Percentiles rank a stretch among this genome's conserved stretches.
Evolutionary conservation across 108 stramenopile species (phyloP).

Genomic region (Pinguiococcus pyrenoidosus): DNA sequence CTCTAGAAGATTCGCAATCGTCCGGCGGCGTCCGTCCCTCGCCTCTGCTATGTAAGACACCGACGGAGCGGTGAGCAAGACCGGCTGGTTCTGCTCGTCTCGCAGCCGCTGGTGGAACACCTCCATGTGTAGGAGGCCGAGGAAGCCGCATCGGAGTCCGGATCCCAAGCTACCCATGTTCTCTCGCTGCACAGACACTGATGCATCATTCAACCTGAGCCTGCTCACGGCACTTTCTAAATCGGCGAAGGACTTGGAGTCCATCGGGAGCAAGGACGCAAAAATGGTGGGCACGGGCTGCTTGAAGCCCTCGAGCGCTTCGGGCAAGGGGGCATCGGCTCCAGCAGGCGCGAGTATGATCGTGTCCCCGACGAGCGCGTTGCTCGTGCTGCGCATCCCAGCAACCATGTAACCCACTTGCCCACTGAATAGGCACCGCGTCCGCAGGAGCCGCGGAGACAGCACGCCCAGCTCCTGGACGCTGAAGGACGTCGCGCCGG

Average conservation of each 20-base stretch:
- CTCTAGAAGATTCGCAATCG: slow-evolving; percentile 6
- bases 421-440: slow-evolving; percentile 28
- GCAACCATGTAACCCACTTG: slow-evolving; percentile 87
- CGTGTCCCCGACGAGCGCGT: slow-evolving; percentile 74
- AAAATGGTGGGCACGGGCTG: slow-evolving; percentile 68
- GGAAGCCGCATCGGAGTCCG: slow-evolving; percentile 86
- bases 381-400: slow-evolving; percentile 68
- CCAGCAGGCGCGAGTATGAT: slow-evolving; percentile 26
- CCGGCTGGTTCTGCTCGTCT: slow-evolving; percentile 82
- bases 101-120: slow-evolving; percentile 72
- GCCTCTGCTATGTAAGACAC: slow-evolving; percentile 61
- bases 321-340: background rate
- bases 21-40: background rate
- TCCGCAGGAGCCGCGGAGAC: slow-evolving; percentile 51
- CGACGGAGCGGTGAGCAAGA: slow-evolving; percentile 86
- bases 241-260: slow-evolving; percentile 76
- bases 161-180: slow-evolving; percentile 46
- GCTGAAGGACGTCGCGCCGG: slow-evolving; percentile 38
- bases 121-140: slow-evolving; percentile 93
- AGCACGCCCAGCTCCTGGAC: slow-evolving; percentile 84
- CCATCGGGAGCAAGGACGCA: slow-evolving; percentile 85
- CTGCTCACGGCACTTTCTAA: slow-evolving; percentile 69
- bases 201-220: slow-evolving; percentile 80
- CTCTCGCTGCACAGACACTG: slow-evolving; percentile 53
- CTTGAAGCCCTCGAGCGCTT: slow-evolving; percentile 1